A percentile compares a stretch with the other conserved stretches of the same genome.
Evolutionary conservation across 345 rosid species (phyloP).

Genomic region (Dipteronia sinensis): DNA sequence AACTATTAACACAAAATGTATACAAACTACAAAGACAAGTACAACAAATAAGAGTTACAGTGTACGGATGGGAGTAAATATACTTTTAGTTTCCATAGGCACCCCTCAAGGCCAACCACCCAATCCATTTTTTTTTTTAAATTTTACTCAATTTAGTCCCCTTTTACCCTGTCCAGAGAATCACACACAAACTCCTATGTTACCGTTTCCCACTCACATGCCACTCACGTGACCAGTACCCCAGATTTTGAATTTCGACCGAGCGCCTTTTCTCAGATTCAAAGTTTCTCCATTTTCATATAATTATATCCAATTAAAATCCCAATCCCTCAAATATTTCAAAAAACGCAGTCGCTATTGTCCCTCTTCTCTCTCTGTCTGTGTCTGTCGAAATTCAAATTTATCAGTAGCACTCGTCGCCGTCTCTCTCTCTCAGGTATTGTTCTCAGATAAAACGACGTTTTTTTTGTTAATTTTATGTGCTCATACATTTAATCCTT

Average conservation of each 20-base stretch:
- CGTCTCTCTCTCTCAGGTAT: constrained; percentile 17
- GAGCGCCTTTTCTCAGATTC: constrained; percentile 48
- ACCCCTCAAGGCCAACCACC: no score
- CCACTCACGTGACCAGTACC: constrained; percentile 29
- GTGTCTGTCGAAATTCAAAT: constrained; percentile 24
- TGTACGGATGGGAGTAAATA: no score
- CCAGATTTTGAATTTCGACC: constrained; percentile 52
- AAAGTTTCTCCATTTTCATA: constrained; percentile 13
- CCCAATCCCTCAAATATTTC: constrained; percentile 16
- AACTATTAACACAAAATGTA: no score
- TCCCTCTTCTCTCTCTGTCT: background rate
- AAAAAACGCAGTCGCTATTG: constrained; percentile 16
- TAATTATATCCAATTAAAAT: constrained; percentile 19
- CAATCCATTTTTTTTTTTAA: no score
- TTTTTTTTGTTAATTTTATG: background rate
- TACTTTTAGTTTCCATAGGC: no score
- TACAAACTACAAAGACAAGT: no score
- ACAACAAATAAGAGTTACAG: no score
- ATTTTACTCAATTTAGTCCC: constrained; percentile 5
- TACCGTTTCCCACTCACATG: constrained; percentile 31
- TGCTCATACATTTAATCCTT: constrained; percentile 14
- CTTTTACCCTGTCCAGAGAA: no score
- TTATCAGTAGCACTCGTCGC: constrained; percentile 3
- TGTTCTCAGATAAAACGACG: background rate
- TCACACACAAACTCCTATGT: background rate